Base-by-base conservation (phyloP, 2,329 filamentous ascomycete species). In the Fusarium brevicatenulatum region DNA sequence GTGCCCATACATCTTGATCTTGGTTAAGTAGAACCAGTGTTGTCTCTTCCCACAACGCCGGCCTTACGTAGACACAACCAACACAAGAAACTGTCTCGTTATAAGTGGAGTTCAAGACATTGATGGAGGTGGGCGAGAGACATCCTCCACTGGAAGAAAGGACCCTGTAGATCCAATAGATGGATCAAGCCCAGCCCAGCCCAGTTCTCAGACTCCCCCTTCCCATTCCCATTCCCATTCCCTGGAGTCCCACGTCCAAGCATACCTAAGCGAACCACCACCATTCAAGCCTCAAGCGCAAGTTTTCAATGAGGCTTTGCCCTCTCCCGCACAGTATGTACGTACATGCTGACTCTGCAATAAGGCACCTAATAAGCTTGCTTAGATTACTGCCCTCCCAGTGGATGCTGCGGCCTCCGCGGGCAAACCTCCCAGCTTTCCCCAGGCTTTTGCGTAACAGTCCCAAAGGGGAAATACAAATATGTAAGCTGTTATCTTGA, bases 141-240 rank as follows among this genome's bases (percentile, higher is more conserved):
- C 69, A 54, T 66, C 70, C 55, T 72, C 66, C 70, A 58, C 70
- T n/a, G n/a, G 40, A 30, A 44, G 25, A 56, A 57, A 71, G 56
- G 71, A 76, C 74, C 74, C 74, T 76, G 69, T 75, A 76, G 74
- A 76, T 76, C 73, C 64, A 73, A 76, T 68, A 39, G 63, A 68
- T 71, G 19, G 23, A 47, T 56, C 32, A 72, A 49, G 54, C 49
- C 49, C 49, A 53, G 50, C 50, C 50, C 49, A 52, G 49, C 49
- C 49, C 49, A 53, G 34, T 44, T 47, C 42, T 37, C 53, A 58
- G 61, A 63, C 44, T 63, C 30, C 64, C 70, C 57, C 57, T 71
- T 73, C 66, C 58, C 58, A 67, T 73, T 73, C 62, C 58, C 66
- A 63, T 73, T 68, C 62, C 70, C n/a, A n/a, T n/a, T n/a, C n/a